Conservation (phyloP, 139 green algal genomes). For the Haematococcus lacustris region DNA sequence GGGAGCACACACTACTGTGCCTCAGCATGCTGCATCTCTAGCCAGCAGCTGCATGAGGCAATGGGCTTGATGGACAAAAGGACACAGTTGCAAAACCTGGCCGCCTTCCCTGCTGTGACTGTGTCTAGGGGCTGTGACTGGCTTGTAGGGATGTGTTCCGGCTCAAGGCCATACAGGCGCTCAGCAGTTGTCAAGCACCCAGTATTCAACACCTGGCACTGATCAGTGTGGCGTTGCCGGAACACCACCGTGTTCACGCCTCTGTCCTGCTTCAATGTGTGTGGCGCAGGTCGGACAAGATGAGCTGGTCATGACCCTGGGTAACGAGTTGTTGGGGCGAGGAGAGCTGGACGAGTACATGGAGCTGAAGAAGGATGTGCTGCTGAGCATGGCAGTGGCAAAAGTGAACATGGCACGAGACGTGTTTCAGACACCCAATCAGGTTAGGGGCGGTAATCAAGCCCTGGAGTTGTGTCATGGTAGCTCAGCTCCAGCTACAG, state of each 20-base stretch:
- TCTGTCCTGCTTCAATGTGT: neutral
- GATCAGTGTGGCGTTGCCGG: too few relatives aligned
- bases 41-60: too few relatives aligned
- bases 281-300: conserved; percentile 4
- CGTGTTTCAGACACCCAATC: neutral
- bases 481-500: too few relatives aligned
- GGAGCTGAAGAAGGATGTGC: conserved; percentile 6
- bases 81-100: too few relatives aligned
- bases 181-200: neutral
- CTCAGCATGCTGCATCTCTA: too few relatives aligned
- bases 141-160: neutral
- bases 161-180: neutral
- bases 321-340: conserved; percentile 6
- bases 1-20: too few relatives aligned
- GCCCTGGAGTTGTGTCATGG: neutral
- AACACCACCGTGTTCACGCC: neutral
- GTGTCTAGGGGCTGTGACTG: neutral
- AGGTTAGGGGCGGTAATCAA: neutral
- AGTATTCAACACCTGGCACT: neutral
- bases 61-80: too few relatives aligned
- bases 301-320: conserved; percentile 12
- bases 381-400: conserved; percentile 21
- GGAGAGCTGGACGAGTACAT: conserved; percentile 11
- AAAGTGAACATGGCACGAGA: conserved; percentile 18
- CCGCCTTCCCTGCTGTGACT: too few relatives aligned